Evolutionary conservation across 1,284 basidiomycete species (phyloP).

Genomic region (Ustilago tritici): DNA sequence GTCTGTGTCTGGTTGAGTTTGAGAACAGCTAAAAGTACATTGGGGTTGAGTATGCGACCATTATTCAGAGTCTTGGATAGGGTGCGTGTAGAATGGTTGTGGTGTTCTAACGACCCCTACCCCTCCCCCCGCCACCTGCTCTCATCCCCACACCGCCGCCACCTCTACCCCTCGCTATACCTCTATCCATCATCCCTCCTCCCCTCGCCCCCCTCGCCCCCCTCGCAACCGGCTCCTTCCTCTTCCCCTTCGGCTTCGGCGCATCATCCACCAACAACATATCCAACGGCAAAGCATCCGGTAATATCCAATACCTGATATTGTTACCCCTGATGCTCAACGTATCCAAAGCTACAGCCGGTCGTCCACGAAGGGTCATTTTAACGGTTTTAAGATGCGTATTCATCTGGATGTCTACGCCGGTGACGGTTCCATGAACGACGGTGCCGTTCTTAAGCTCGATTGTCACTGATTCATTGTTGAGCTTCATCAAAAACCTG

Average conservation of each 20-base stretch:
- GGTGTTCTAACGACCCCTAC: constrained; percentile 5
- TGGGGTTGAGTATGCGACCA: background rate
- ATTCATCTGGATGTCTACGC: constrained; percentile 78
- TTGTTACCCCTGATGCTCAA: constrained; percentile 71
- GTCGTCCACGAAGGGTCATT: constrained; percentile 89
- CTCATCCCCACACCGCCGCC: constrained; percentile 24
- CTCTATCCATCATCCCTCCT: constrained; percentile 50
- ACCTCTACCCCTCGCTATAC: constrained; percentile 59
- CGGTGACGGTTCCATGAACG: constrained; percentile 96
- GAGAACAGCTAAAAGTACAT: constrained; percentile 12
- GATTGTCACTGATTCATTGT: constrained; percentile 98
- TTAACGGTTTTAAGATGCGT: constrained; percentile 97
- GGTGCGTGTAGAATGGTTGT: constrained; percentile 1
- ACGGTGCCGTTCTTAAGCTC: constrained; percentile 98
- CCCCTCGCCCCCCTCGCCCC: constrained; percentile 36
- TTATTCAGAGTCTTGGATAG: background rate
- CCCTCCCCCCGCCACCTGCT: constrained; percentile 28
- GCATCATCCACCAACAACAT: constrained; percentile 97
- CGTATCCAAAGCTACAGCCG: constrained; percentile 75
- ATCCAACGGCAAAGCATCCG: constrained; percentile 94
- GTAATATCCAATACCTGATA: constrained; percentile 88
- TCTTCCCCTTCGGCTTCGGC: constrained; percentile 84
- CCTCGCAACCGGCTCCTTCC: constrained; percentile 51
- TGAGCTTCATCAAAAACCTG: constrained; percentile 99
- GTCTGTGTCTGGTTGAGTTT: constrained; percentile 1